Base-by-base conservation (phyloP, 2,329 filamentous ascomycete species). In the Botrytis aclada region DNA sequence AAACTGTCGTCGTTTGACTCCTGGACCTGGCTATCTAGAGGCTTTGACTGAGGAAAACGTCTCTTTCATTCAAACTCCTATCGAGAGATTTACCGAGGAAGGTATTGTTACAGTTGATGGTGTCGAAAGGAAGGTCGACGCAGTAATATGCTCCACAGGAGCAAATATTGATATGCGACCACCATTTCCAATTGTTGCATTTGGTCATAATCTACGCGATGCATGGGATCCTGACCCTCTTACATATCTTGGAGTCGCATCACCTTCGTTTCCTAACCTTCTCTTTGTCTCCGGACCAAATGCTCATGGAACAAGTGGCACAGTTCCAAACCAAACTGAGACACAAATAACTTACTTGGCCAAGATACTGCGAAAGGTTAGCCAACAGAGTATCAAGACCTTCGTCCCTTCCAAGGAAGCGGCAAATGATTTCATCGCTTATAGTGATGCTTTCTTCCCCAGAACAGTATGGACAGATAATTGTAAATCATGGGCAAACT, bases 401-500 rank as follows among this genome's bases (percentile, higher is more conserved):
- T 86, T 93, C 9, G 80, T 81, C 1, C 90, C 91, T 0, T 86
- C 85, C 0, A 84, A 85, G 64, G 82, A 83, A 43, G 91, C 91
- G 0, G 83, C 90, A 0, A 89, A 92, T 58, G 90, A 92, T 76
- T 91, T 90, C 75, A 81, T 88, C 18, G 85, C 86, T 70, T 91
- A 90, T 80, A 84, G 83, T 39, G 85, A 89, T 75, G 84, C 85
- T 0, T 89, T 88, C 78, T 89, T 88, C 77, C 80, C 82, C 0
- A 84, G 81, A 34, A 89, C 87, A 0, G 87, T 89, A 2, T 81
- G 90, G 72, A 84, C 85, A 0, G 88, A 90, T 70, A 87, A 88
- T 72, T 93, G 91, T 79, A 89, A 87, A 58, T 91, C 88, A 0
- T 93, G 92, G 92, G 92, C 91, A 74, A 93, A 93, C 74, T 89